Evolutionary conservation across 495 filamentous ascomycete species (phyloP), one percentile per base, ranked within the genome.

Genomic region (Xylaria flabelliformis): DNA sequence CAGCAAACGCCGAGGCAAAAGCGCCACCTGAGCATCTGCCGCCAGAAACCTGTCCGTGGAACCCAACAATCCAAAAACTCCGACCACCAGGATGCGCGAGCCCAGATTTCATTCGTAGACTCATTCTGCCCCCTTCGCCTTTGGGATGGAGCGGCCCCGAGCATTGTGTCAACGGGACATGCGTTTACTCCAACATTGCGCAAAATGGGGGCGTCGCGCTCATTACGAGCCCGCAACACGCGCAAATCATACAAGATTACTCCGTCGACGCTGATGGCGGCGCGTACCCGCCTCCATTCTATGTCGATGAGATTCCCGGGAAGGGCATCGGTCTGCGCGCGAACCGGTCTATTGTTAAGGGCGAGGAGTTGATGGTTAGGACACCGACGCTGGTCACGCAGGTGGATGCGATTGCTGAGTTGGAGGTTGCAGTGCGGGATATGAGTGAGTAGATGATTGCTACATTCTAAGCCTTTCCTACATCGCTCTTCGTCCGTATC

Each of bases 321-420:
- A 85, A 85, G 44, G 84, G 83, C 0, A 67, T 75, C 6, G 84
- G 84, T 0, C 65, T 85, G 34, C 67, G 84, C 7, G 82, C 83
- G n/a, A 79, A 78, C 39, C 64, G 80, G 19, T 76, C 77, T 7
- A 85, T 85, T 56, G 70, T 24, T 4, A 78, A 75, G 32, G 82
- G 82, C 24, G 84, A 85, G 64, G 72, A 78, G 41, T 72, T 85
- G 59, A 79, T 85, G 74, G 67, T 77, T 1, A 77, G 76, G 32
- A 55, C 72, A 0, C 78, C 82, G 13, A 74, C 77, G 6, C 36
- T 85, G 48, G 55, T 83, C 34, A 74, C 80, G 46, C 79, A 82
- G 59, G 72, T 72, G 4, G 70, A 61, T 0, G 65, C 80, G 26
- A 77, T 83, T 42, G 41, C 78, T 41, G 75, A 76, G 55, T 42